Evolutionary conservation across 1,284 basidiomycete genomes (phyloP).

Genomic region (Apiotrichum veenhuisii): DNA sequence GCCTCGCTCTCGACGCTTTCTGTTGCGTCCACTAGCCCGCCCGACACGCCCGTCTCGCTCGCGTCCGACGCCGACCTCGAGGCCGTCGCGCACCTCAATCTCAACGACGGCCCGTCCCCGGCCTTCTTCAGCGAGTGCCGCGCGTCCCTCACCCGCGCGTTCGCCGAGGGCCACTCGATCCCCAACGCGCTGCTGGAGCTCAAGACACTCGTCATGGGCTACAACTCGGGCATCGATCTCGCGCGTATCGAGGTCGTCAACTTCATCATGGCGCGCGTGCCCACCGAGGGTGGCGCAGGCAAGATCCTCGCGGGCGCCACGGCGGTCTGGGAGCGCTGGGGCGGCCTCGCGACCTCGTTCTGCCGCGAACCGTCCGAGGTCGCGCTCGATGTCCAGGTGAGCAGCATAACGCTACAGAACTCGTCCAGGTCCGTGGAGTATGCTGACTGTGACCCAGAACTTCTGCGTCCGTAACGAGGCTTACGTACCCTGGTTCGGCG

Average conservation of each 20-base stretch:
- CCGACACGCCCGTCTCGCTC: constrained; percentile 28
- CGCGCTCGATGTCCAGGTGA: constrained; percentile 35
- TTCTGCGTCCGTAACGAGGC: constrained; percentile 12
- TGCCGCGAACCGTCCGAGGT: constrained; percentile 34
- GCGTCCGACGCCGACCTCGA: constrained; percentile 23
- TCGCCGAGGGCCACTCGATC: constrained; percentile 45
- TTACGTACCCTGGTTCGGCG: constrained; percentile 39
- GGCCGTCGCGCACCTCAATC: constrained; percentile 21
- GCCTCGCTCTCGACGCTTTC: constrained; percentile 46
- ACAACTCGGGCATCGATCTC: constrained; percentile 47
- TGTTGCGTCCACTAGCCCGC: constrained; percentile 37
- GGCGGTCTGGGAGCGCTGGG: constrained; percentile 42
- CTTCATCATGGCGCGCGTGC: constrained; percentile 41
- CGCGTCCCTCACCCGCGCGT: constrained; percentile 44
- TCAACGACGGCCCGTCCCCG: constrained; percentile 31
- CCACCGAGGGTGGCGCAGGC: constrained; percentile 23
- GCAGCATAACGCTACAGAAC: background rate
- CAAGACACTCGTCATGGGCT: constrained; percentile 45
- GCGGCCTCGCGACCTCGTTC: constrained; percentile 31
- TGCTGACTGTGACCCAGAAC: background rate
- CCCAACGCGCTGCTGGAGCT: constrained; percentile 47
- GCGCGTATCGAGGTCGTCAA: constrained; percentile 45
- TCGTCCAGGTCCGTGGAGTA: background rate
- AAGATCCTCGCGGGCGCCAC: constrained; percentile 27
- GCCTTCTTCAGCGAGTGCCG: constrained; percentile 42